Conservation (phyloP, 768 basidiomycete genomes). For the Tricholoma matsutake region DNA sequence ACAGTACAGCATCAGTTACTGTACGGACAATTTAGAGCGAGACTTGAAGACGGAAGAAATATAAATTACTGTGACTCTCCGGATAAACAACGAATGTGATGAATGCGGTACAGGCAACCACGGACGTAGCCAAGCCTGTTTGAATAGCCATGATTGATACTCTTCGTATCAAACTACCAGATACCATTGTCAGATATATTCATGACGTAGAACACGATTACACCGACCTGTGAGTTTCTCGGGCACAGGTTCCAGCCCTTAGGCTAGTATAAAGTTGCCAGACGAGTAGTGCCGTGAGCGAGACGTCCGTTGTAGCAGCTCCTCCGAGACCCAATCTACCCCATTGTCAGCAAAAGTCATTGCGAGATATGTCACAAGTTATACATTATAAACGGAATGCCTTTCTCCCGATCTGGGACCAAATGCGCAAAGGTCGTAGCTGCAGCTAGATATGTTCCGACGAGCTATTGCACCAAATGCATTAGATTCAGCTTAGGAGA, state of each 20-base stretch:
- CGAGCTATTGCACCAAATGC: background rate
- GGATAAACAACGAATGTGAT: background rate
- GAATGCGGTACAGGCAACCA: background rate
- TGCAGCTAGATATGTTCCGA: background rate
- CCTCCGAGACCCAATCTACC: background rate
- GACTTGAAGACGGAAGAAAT: no score
- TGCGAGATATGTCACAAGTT: background rate
- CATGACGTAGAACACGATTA: background rate
- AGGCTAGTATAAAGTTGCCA: background rate
- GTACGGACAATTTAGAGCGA: background rate
- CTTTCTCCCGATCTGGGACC: background rate
- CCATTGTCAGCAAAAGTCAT: background rate
- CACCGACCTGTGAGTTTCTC: background rate
- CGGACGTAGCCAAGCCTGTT: background rate
- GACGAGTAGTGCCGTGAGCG: background rate
- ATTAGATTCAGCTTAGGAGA: background rate
- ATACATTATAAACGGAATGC: background rate
- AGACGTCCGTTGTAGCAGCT: background rate
- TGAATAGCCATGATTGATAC: background rate
- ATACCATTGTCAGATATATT: background rate
- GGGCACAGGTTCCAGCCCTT: background rate
- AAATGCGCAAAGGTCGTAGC: background rate
- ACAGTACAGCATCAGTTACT: background rate
- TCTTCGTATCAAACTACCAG: background rate
- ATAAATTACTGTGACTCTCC: background rate